A percentile compares a stretch with the other conserved stretches of the same genome.
phyloP scores from a whole-genome alignment of 805 yeast species.

The Schizosaccharomyces pombe region DNA sequence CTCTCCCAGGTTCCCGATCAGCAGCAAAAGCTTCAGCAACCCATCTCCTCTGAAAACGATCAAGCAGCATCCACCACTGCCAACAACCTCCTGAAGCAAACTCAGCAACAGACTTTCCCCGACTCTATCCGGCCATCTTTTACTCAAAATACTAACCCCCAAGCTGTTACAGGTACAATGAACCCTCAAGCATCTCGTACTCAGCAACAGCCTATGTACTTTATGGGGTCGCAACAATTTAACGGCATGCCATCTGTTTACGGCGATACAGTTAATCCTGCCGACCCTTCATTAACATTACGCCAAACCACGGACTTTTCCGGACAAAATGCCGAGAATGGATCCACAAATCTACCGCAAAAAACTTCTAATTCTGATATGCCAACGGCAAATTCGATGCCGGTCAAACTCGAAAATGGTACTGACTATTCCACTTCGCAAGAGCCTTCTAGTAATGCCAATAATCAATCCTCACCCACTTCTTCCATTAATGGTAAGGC shows the following conservation, averaged over 20 bases:
- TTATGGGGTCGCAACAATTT: too few relatives aligned
- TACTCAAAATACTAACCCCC: not conserved
- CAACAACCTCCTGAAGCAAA: conserved; percentile 5
- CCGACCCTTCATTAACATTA: not conserved
- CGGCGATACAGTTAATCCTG: not conserved
- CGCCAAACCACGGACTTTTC: not conserved
- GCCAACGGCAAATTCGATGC: too few relatives aligned
- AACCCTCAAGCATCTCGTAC: not conserved
- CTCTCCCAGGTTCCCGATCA: conserved; percentile 13
- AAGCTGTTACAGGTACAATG: not conserved
- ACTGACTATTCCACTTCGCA: too few relatives aligned
- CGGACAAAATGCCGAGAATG: not conserved
- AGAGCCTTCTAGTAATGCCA: too few relatives aligned
- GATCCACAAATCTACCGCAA: too few relatives aligned
- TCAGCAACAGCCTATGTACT: too few relatives aligned
- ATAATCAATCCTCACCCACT: too few relatives aligned
- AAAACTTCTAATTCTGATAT: too few relatives aligned
- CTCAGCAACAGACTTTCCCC: conserved; percentile 6
- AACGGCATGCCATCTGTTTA: not conserved
- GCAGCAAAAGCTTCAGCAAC: conserved; percentile 9
- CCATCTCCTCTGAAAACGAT: conserved; percentile 8
- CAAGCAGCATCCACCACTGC: not conserved
- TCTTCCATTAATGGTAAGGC: too few relatives aligned
- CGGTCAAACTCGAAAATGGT: too few relatives aligned
- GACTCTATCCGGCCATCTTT: not conserved